These are phyloP conservation scores for Asterophora parasitica DNA, from an alignment of 768 basidiomycete genomes.

Conservation along the genomic window DNA sequence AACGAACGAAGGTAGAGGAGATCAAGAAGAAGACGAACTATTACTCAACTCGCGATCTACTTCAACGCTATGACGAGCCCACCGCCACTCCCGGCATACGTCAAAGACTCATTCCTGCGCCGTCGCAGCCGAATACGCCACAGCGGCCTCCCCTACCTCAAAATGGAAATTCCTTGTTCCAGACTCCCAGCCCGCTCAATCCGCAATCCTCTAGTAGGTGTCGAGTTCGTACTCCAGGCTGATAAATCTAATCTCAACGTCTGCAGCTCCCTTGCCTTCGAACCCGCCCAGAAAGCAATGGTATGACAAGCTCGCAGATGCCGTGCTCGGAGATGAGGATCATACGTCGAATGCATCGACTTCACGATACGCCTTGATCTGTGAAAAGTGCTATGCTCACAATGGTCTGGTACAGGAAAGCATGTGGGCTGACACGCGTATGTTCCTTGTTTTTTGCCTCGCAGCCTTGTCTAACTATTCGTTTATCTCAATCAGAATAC, in stretches of 20 bases:
- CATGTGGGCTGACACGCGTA: conserved; percentile 78
- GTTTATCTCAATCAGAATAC: conserved; percentile 52
- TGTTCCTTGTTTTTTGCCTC: not conserved
- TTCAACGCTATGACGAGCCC: conserved; percentile 84
- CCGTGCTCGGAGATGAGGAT: conserved; percentile 78
- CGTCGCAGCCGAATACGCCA: conserved; percentile 18
- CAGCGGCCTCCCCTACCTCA: conserved; percentile 25
- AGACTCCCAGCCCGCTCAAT: conserved; percentile 6
- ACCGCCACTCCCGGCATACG: conserved; percentile 37
- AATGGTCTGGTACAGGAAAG: conserved; percentile 85
- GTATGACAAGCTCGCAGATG: conserved; percentile 87
- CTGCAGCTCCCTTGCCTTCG: conserved; percentile 27
- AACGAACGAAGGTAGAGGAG: conserved; percentile 85
- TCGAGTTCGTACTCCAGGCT: not conserved
- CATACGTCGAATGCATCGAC: conserved; percentile 34
- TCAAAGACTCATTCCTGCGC: conserved; percentile 28
- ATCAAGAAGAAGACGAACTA: conserved; percentile 98
- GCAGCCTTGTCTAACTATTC: not conserved
- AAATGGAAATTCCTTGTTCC: conserved; percentile 8
- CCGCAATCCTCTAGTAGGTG: conserved; percentile 8
- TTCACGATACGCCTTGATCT: conserved; percentile 79
- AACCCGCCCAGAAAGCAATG: conserved; percentile 63
- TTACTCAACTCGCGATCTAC: conserved; percentile 83
- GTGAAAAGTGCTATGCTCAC: conserved; percentile 81
- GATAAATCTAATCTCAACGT: not conserved